Percentiles rank a stretch among this genome's conserved stretches.
phyloP scores from a whole-genome alignment of 1,284 basidiomycete species.

The Marasmius sp. region DNA sequence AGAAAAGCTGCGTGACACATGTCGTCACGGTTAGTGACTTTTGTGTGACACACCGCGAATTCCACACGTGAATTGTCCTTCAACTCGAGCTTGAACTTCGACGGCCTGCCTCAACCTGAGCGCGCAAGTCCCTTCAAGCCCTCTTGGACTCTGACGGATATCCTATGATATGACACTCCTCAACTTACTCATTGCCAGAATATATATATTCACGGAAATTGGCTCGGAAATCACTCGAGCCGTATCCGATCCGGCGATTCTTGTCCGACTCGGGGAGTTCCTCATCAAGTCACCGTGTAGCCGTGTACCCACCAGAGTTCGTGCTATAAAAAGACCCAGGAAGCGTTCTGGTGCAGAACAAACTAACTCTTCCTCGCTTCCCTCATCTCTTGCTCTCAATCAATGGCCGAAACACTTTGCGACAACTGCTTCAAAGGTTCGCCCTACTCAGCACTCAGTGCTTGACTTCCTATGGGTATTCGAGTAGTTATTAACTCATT shows the following conservation, averaged over 20 bases:
- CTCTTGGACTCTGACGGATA: too few relatives aligned
- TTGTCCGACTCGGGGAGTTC: neutral
- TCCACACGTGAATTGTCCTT: too few relatives aligned
- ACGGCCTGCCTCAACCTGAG: too few relatives aligned
- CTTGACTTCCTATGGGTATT: neutral
- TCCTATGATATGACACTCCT: too few relatives aligned
- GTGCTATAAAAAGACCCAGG: neutral
- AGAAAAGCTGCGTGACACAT: too few relatives aligned
- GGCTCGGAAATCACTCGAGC: neutral
- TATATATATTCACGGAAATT: neutral
- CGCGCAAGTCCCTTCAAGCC: too few relatives aligned
- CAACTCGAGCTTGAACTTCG: too few relatives aligned
- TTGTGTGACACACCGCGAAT: too few relatives aligned
- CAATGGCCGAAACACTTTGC: neutral
- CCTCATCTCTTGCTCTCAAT: neutral
- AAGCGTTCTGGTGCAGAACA: neutral
- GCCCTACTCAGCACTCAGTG: neutral
- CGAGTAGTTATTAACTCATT: neutral
- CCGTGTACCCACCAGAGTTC: too few relatives aligned
- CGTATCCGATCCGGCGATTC: neutral
- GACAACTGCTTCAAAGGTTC: neutral
- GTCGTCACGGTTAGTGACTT: too few relatives aligned
- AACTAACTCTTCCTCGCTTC: neutral
- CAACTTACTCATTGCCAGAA: neutral
- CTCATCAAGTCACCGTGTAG: neutral